Base-by-base conservation (phyloP, 176 grass and related monocot species). In the Triticum timopheevii region DNA sequence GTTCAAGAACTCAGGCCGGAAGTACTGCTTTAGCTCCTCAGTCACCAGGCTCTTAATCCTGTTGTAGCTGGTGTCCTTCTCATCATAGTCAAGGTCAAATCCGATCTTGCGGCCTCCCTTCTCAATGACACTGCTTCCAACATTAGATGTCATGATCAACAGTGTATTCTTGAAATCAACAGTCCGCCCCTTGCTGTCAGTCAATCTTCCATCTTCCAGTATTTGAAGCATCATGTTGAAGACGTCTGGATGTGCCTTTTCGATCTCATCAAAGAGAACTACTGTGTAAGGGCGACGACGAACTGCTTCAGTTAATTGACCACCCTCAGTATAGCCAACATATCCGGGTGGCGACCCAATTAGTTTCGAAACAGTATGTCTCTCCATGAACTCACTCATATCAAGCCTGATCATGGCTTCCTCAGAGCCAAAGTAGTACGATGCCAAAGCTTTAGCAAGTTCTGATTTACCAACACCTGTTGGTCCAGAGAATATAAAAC, bases 201-300 rank as follows among this genome's bases (percentile, higher is more conserved):
- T 98, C 79, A 98, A 79, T 66, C 96, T 95, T 10, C 96, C 96
- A 80, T 98, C 96, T 88, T 98, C 96, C 47, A 98, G 83, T 61
- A 98, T 98, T 69, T 98, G 96, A 90, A 98, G 96, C 96, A 98
- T 98, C 96, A 98, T 98, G 61, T 98, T 98, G 91, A 98, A 95
- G 44, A 98, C 96, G 87, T 98, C 96, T 44, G 96, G 96, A 84
- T 98, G 95, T 66, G 95, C 95, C 78, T 98, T 98, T 45, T 98
- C 95, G 8, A 98, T 98, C 84, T 98, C 96, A 92, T 98, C 96
- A 47, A 98, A 98, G 24, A 98, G 92, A 45, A 98, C 93, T 42
- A 98, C 96, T 0, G 93, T 98, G 86, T 95, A 98, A 0, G 96
- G 96, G 9, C 97, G 89, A 39, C 97, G 91, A 23, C 97, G 86